phyloP scores from a whole-genome alignment of 2,329 filamentous ascomycete species.

The Helotiales sp. region DNA sequence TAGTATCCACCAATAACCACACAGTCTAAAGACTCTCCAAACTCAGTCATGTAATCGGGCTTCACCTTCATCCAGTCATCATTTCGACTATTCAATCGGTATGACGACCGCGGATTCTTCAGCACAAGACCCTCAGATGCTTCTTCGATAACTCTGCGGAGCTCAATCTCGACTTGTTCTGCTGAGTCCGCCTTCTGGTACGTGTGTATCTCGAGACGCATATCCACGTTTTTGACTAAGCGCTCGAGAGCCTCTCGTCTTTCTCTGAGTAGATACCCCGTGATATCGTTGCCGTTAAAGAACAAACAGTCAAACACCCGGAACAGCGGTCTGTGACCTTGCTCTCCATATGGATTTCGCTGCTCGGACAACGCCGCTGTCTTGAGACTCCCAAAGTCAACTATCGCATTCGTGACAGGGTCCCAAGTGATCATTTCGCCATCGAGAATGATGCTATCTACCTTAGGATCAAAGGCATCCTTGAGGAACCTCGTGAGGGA shows the following conservation, averaged over 20 bases:
- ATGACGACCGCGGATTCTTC: conserved; percentile 88
- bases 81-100: conserved; percentile 84
- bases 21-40: conserved; percentile 89
- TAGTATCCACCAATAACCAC: conserved; percentile 91
- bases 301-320: conserved; percentile 90
- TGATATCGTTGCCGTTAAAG: conserved; percentile 78
- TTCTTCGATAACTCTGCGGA: conserved; percentile 82
- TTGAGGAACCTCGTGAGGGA: conserved; percentile 79
- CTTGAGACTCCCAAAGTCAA: conserved; percentile 91
- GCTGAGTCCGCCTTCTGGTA: conserved; percentile 66
- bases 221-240: conserved; percentile 67
- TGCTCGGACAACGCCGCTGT: conserved; percentile 82
- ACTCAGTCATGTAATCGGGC: conserved; percentile 96
- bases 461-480: conserved; percentile 72
- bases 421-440: conserved; percentile 99
- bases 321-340: conserved; percentile 72
- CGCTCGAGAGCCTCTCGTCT: conserved; percentile 73
- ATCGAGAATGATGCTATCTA: conserved; percentile 87
- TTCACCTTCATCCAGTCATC: conserved; percentile 99
- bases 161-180: conserved; percentile 73
- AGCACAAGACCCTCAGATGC: conserved; percentile 88
- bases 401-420: conserved; percentile 77
- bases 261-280: conserved; percentile 79
- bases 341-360: conserved; percentile 63
- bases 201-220: conserved; percentile 80